Conservation (phyloP, 768 basidiomycete genomes). For the Tephrocybe sp. region DNA sequence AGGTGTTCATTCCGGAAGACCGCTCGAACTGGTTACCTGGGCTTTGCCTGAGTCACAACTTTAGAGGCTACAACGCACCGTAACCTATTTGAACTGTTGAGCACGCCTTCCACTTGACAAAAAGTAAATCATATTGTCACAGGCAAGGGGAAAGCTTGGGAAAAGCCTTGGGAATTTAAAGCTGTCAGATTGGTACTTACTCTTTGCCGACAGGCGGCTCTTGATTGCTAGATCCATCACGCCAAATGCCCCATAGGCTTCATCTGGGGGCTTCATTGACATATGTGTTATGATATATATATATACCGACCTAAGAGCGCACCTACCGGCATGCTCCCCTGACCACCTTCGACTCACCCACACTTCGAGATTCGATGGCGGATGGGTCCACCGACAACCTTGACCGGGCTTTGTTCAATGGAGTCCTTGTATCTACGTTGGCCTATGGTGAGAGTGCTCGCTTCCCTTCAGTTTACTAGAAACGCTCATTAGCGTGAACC, state of each 20-base stretch:
- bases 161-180: too few species aligned
- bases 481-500: not conserved
- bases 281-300: slow-evolving; percentile 6
- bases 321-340: slow-evolving; percentile 11
- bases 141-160: too few species aligned
- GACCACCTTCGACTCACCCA: slow-evolving; percentile 14
- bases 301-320: slow-evolving; percentile 8
- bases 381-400: slow-evolving; percentile 1
- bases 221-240: slow-evolving; percentile 18
- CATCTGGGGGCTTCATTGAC: too few species aligned
- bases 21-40: too few species aligned
- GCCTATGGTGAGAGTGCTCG: slow-evolving; percentile 17
- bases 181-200: not conserved
- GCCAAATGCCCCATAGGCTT: slow-evolving; percentile 12
- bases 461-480: not conserved
- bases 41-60: too few species aligned
- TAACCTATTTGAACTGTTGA: too few species aligned
- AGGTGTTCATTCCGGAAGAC: not conserved
- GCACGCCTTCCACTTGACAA: too few species aligned
- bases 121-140: too few species aligned
- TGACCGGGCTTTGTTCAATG: slow-evolving; percentile 18
- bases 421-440: slow-evolving; percentile 16
- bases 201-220: slow-evolving; percentile 7
- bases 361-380: slow-evolving; percentile 8
- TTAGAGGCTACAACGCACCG: too few species aligned